Percentiles rank a stretch among this genome's conserved stretches.
Conservation (phyloP, 208 protist genomes). For the Acanthamoeba castellanii region DNA sequence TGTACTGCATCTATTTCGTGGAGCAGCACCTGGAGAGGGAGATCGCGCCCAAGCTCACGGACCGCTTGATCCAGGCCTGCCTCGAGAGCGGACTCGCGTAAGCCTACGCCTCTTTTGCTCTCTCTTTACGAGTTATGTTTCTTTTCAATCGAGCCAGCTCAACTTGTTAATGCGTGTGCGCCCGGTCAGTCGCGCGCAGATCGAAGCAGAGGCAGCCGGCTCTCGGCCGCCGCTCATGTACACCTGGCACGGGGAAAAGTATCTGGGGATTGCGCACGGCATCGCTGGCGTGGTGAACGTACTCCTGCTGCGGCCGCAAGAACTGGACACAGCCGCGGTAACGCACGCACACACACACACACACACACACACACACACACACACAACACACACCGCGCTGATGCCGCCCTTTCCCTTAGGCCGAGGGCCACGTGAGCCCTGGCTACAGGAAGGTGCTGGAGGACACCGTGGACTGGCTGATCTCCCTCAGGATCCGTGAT, state of each 20-base stretch:
- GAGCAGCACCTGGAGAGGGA: constrained; percentile 2
- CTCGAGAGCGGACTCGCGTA: constrained; percentile 19
- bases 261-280: constrained; percentile 41
- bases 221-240: constrained; percentile 44
- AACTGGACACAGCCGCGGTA: constrained; percentile 14
- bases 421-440: neutral
- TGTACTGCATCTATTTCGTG: constrained; percentile 44
- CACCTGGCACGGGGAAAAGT: constrained; percentile 50
- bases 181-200: neutral
- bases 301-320: neutral
- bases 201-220: neutral
- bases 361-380: neutral
- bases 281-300: constrained; percentile 39
- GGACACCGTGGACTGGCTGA: constrained; percentile 33
- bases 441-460: constrained; percentile 9
- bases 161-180: neutral
- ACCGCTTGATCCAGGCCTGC: neutral
- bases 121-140: neutral
- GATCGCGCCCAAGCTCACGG: neutral
- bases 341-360: neutral
- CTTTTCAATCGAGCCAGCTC: neutral
- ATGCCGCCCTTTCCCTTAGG: neutral
- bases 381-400: neutral
- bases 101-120: neutral
- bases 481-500: neutral